phyloP scores from a whole-genome alignment of 2,329 filamentous ascomycete genomes.

The Claviceps sp. region DNA sequence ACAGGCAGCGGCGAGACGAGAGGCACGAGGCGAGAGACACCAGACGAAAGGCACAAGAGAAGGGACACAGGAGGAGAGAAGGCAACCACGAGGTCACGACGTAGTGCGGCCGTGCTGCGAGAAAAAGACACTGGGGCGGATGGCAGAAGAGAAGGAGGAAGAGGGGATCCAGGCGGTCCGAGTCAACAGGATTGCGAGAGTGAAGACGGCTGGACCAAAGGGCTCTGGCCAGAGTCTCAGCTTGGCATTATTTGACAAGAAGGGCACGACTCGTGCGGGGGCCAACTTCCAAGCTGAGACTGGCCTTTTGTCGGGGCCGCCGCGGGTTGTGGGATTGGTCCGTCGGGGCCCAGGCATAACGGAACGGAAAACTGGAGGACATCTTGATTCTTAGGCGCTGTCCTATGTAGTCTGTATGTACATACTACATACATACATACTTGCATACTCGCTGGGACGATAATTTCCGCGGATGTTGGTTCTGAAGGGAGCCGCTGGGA shows the following conservation, averaged over 20 bases:
- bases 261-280: slow-evolving; percentile 6
- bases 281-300: too few species aligned
- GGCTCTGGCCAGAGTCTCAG: neutral
- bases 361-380: too few species aligned
- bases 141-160: neutral
- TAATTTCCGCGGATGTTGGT: too few species aligned
- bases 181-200: neutral
- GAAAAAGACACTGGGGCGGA: neutral
- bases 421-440: neutral
- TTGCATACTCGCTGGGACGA: neutral
- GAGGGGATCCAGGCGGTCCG: neutral
- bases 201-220: neutral
- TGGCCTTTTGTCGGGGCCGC: too few species aligned
- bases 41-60: neutral
- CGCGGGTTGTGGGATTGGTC: neutral
- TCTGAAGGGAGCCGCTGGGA: too few species aligned
- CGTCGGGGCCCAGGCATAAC: neutral
- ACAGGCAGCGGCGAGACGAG: neutral
- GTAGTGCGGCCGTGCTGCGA: neutral
- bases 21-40: neutral
- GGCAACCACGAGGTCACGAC: neutral
- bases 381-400: too few species aligned
- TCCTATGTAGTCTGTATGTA: neutral
- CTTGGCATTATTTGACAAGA: slow-evolving; percentile 1
- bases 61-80: neutral